Conservation (phyloP, 208 protist species). For the Willaertia magna region DNA sequence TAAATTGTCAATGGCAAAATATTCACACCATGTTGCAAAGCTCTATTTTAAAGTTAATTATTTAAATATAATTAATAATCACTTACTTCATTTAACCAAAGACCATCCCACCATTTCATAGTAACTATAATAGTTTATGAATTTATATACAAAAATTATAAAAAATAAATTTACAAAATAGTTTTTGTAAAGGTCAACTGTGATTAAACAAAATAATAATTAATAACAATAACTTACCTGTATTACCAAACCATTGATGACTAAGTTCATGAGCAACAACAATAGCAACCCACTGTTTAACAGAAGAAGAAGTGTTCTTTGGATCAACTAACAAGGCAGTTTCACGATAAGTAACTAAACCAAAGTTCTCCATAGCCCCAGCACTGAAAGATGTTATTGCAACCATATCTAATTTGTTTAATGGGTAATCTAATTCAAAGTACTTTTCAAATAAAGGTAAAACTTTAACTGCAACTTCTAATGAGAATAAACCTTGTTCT, state of each 20-base stretch:
- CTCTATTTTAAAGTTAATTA: conserved; percentile 96
- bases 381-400: conserved; percentile 76
- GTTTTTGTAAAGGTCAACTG: no score
- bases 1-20: conserved; percentile 48
- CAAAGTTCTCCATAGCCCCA: conserved; percentile 90
- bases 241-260: conserved; percentile 95
- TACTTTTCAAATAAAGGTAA: conserved; percentile 60
- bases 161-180: no score
- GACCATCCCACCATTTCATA: conserved; percentile 61
- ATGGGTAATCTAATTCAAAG: conserved; percentile 63
- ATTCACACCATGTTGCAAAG: conserved; percentile 75
- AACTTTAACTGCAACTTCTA: conserved; percentile 49
- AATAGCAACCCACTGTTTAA: conserved; percentile 44
- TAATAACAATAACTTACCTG: no score
- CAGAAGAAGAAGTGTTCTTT: conserved; percentile 24
- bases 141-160: no score
- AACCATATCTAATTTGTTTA: conserved; percentile 86
- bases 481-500: conserved; percentile 49
- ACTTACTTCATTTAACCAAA: background rate
- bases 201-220: no score
- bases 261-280: conserved; percentile 80
- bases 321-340: conserved; percentile 49
- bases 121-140: no score
- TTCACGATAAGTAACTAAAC: conserved; percentile 83
- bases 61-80: no score